Evolutionary conservation across 345 rosid genomes (phyloP).

Genomic region (Angophora floribunda): DNA sequence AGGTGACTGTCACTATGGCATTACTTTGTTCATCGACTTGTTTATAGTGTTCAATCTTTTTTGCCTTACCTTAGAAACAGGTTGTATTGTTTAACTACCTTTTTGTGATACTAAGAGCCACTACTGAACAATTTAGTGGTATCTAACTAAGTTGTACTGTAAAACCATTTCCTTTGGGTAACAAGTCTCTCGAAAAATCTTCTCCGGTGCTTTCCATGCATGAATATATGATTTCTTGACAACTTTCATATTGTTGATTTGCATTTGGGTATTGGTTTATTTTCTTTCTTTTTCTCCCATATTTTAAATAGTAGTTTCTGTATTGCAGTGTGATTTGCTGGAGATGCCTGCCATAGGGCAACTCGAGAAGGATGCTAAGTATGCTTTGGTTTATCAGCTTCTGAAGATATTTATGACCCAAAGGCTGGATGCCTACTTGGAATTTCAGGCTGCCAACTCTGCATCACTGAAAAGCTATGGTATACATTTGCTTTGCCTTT

Average conservation of each 20-base stretch:
- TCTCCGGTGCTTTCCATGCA: not conserved
- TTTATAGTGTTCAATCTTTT: not conserved
- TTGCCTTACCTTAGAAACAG: not conserved
- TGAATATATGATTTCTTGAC: not conserved
- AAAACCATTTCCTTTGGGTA: not conserved
- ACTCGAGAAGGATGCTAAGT: conserved; percentile 70
- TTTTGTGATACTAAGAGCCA: not conserved
- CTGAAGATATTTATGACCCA: conserved; percentile 77
- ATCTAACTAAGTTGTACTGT: not conserved
- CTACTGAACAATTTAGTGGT: not conserved
- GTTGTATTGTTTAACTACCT: not conserved
- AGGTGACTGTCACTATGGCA: not conserved
- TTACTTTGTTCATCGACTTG: not conserved
- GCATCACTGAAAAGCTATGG: conserved; percentile 64
- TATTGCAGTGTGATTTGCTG: conserved; percentile 82
- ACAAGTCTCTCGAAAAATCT: not conserved
- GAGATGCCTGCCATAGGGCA: conserved; percentile 85
- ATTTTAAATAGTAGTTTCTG: not conserved
- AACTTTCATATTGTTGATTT: not conserved
- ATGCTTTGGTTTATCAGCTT: conserved; percentile 69
- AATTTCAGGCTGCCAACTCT: conserved; percentile 71
- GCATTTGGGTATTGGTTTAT: not conserved
- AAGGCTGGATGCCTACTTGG: conserved; percentile 65
- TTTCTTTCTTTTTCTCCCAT: not conserved
- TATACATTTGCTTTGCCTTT: conserved; percentile 1